Evolutionary conservation across 768 basidiomycete species (phyloP), one percentile per base, ranked within the genome.

Genomic region (Mycena crocata): DNA sequence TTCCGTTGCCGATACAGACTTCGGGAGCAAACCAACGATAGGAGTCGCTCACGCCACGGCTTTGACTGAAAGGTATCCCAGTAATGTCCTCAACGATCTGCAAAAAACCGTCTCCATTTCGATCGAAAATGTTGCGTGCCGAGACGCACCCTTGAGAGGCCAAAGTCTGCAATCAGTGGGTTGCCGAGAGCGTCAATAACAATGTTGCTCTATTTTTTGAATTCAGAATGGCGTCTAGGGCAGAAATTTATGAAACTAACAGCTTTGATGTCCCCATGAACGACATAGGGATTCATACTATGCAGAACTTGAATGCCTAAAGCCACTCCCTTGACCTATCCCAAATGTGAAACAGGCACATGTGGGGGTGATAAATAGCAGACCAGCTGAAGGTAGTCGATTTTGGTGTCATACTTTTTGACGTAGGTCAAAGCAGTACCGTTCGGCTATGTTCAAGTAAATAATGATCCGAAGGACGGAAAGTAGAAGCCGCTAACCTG

Each of bases 11-110:
- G 56, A 80, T 74, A 67, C 83, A 87, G 12, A 87, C 76, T 71
- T 89, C 87, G 5, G 88, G 88, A 26, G 88, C 86, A 61, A 87
- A 81, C 84, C 87, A 88, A 44, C 82, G 75, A 62, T 82, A 84
- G 1, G 83, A 82, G 49, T 85, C 82, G 9, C 81, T 77, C 44
- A 83, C 81, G 21, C 83, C 82, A 17, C 78, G 79, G 67, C 83
- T 85, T 69, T 88, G 87, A 3, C 86, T 87, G 67, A 89, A 84
- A 13, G 87, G 86, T 2, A 85, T 83, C 1, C 86, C 88, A 14
- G 85, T 85, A 55, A 87, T 82, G 57, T 88, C 86, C 67, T 88
- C 85, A 26, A 88, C 81, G 21, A 88, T 83, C 87, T 89, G 64
- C 15, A 40, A 40, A 35, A 4, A 14, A 8, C 24, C 35, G 30